Base-by-base conservation (phyloP, 2,329 filamentous ascomycete genomes). In the Camillea tinctor region DNA sequence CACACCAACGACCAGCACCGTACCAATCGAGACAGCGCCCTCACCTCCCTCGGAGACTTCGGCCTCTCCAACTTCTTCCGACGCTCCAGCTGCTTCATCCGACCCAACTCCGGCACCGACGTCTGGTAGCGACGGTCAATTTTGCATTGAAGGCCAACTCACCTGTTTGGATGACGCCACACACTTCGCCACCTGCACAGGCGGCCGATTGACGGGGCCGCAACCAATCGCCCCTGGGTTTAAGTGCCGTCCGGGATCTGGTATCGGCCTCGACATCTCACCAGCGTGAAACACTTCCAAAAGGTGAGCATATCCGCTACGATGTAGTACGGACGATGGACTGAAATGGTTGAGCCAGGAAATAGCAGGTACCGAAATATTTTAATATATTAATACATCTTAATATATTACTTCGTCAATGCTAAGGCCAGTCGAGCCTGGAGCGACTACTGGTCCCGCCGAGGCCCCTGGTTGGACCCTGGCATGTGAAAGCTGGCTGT, bases 101-200 rank as follows among this genome's bases (percentile, higher is more conserved):
- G 44, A 44, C 21, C 8, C 48, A 7, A 30, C 17, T 17, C n/a
- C 50, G 11, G 5, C 15, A 26, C 52, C 59, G 19, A 50, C 59
- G n/a, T 9, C 61, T 3, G 48, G 48, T 13, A 26, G 17, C 53
- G 8, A 53, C 48, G 3, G n/a, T 30, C 20, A 36, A 24, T 19
- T 50, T 2, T 70, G 69, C 40, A 52, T 56, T 2, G 68, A 70
- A 48, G 65, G 68, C 9, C 48, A 69, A n/a, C 65, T 71, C 9
- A 68, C 66, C 2, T 70, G 68, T n/a, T 62, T 70, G 23, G 58
- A 59, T 1, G 64, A 69, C 30, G 64, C 62, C 8, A 57, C 54
- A 5, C 66, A 67, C 44, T 70, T 71, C 52, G 64, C 66, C 11
- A 68, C 60, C 1, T 70, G 68, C 52, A 70, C 66, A 2, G 67